Conservation (phyloP, 345 rosid species). For the Eucalyptus sp. region DNA sequence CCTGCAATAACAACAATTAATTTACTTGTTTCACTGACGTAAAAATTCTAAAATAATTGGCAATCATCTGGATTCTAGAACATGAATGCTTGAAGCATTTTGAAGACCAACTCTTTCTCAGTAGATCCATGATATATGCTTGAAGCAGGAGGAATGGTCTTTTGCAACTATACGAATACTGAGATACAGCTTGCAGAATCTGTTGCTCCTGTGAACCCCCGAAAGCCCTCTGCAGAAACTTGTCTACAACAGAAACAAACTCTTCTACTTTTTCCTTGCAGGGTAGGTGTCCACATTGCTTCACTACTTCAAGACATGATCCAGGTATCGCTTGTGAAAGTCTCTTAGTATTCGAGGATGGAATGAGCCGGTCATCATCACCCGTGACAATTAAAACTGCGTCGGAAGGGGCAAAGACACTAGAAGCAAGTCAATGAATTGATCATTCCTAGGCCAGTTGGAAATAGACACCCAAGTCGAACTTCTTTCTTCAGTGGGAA, state of each 20-base stretch:
- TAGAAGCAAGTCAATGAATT: not conserved
- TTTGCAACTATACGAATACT: not conserved
- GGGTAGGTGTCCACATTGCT: slow-evolving; percentile 79
- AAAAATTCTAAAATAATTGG: not conserved
- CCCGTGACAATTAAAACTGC: slow-evolving; percentile 71
- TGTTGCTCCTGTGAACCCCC: slow-evolving; percentile 16
- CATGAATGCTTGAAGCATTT: not conserved
- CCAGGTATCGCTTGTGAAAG: slow-evolving; percentile 59
- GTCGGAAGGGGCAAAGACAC: not conserved
- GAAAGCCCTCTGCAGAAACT: slow-evolving; percentile 46
- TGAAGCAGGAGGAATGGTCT: not conserved
- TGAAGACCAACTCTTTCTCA: not conserved
- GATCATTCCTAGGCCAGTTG: not conserved
- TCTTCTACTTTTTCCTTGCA: slow-evolving; percentile 81
- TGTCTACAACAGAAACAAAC: slow-evolving; percentile 48
- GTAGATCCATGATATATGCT: not conserved
- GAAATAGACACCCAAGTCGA: not conserved
- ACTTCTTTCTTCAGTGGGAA: not conserved
- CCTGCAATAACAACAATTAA: not conserved
- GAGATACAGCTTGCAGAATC: slow-evolving; percentile 2
- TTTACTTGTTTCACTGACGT: not conserved
- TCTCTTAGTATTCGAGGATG: slow-evolving; percentile 77
- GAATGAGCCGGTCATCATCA: slow-evolving; percentile 61
- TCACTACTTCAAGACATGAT: slow-evolving; percentile 47
- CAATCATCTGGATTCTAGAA: not conserved